Conservation (phyloP, 495 filamentous ascomycete genomes). For the Bryoglossum gracile region DNA sequence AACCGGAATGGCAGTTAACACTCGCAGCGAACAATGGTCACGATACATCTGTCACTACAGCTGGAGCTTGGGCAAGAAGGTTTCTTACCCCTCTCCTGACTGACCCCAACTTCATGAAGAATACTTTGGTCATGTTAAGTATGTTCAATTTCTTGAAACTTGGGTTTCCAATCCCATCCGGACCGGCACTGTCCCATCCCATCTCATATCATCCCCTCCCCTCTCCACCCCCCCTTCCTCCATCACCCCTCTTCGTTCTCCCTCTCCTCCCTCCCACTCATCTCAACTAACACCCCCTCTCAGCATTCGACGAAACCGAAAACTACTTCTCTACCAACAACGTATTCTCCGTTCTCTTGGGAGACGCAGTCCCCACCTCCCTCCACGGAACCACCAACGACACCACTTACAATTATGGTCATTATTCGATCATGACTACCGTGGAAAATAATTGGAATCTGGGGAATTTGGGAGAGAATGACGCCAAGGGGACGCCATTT, state of each 20-base stretch:
- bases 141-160: too few relatives aligned
- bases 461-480: constrained; percentile 35
- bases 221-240: too few relatives aligned
- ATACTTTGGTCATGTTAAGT: constrained; percentile 57
- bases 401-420: constrained; percentile 62
- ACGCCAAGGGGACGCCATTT: constrained; percentile 44
- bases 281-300: too few relatives aligned
- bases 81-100: constrained; percentile 57
- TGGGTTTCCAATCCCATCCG: background rate
- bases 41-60: constrained; percentile 58
- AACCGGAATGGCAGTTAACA: background rate
- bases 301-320: constrained; percentile 54
- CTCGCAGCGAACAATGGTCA: constrained; percentile 47
- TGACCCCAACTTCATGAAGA: constrained; percentile 58
- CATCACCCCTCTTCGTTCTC: too few relatives aligned
- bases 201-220: too few relatives aligned
- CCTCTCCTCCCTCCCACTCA: too few relatives aligned
- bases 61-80: constrained; percentile 45
- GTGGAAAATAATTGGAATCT: constrained; percentile 53
- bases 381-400: constrained; percentile 53
- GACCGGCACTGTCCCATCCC: background rate
- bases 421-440: constrained; percentile 60
- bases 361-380: constrained; percentile 52
- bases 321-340: constrained; percentile 48
- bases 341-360: constrained; percentile 57